A percentile compares a stretch with the other conserved stretches of the same genome.
Evolutionary conservation across 371 early-diverging fungal species (phyloP).

Genomic region (Ordospora colligata): DNA sequence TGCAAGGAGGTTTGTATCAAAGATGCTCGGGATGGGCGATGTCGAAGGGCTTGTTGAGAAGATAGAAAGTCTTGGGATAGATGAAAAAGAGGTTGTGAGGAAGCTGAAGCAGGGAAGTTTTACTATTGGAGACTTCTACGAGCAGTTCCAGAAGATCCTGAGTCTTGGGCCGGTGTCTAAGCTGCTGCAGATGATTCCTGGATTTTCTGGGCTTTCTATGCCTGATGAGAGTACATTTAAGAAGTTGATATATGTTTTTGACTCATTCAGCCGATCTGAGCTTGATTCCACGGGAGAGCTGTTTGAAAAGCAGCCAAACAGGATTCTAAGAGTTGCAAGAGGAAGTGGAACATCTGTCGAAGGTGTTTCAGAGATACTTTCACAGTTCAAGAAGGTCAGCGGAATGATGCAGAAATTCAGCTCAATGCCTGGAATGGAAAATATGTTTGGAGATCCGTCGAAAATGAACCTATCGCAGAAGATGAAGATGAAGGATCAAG

Average conservation of each 20-base stretch:
- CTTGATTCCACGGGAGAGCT: slow-evolving; percentile 77
- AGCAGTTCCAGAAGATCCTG: slow-evolving; percentile 81
- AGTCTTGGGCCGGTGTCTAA: slow-evolving; percentile 84
- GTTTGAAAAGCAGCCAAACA: slow-evolving; percentile 69
- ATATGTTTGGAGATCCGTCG: slow-evolving; percentile 30
- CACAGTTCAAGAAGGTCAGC: slow-evolving; percentile 71
- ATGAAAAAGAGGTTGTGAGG: slow-evolving; percentile 77
- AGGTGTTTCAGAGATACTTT: slow-evolving; percentile 74
- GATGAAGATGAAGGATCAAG: slow-evolving; percentile 33
- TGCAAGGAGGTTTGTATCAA: slow-evolving; percentile 80
- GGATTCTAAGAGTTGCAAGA: slow-evolving; percentile 74
- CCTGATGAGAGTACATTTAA: slow-evolving; percentile 65
- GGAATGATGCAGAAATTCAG: slow-evolving; percentile 88
- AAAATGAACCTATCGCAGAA: slow-evolving; percentile 31
- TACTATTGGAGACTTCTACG: slow-evolving; percentile 89
- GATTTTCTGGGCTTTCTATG: slow-evolving; percentile 74
- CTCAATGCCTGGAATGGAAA: slow-evolving; percentile 47
- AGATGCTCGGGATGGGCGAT: slow-evolving; percentile 92
- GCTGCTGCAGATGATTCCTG: slow-evolving; percentile 92
- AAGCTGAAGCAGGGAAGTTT: slow-evolving; percentile 72
- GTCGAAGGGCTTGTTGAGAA: slow-evolving; percentile 80
- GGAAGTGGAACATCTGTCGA: slow-evolving; percentile 76
- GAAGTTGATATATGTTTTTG: slow-evolving; percentile 82
- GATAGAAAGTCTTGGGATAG: slow-evolving; percentile 76
- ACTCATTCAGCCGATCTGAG: slow-evolving; percentile 86